Percentiles rank a stretch among this genome's conserved stretches.
Conservation (phyloP, 345 rosid species). For the Brassica juncea region DNA sequence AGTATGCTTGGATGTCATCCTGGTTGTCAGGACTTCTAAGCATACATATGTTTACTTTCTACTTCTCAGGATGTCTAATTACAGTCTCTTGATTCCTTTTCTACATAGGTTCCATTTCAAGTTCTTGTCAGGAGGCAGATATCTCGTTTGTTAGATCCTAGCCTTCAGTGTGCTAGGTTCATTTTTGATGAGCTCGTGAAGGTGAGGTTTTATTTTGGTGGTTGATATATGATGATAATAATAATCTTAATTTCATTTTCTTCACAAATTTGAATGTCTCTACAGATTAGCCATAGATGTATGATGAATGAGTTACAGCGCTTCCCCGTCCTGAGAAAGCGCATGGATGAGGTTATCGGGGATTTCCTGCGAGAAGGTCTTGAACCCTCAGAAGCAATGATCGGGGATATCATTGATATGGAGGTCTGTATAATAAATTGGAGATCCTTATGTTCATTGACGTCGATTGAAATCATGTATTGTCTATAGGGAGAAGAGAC, state of each 20-base stretch:
- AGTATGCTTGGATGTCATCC: slow-evolving; percentile 12
- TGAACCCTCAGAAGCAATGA: slow-evolving; percentile 63
- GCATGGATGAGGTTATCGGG: slow-evolving; percentile 54
- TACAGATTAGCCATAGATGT: slow-evolving; percentile 64
- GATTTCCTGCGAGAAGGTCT: slow-evolving; percentile 54
- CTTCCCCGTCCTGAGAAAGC: slow-evolving; percentile 62
- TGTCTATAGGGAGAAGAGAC: slow-evolving; percentile 2
- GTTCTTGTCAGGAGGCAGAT: slow-evolving; percentile 67
- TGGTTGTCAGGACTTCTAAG: slow-evolving; percentile 23
- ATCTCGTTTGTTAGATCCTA: slow-evolving; percentile 61
- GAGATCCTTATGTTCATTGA: slow-evolving; percentile 7
- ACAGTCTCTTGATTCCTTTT: neutral
- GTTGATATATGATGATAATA: slow-evolving; percentile 30
- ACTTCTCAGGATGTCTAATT: neutral
- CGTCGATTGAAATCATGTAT: slow-evolving; percentile 1
- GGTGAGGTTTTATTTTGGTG: slow-evolving; percentile 52
- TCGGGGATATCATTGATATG: slow-evolving; percentile 57
- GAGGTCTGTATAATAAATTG: slow-evolving; percentile 48
- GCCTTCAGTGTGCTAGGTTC: slow-evolving; percentile 68
- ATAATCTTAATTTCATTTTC: neutral
- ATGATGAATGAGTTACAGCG: slow-evolving; percentile 53
- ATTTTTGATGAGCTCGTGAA: slow-evolving; percentile 65
- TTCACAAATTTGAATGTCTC: slow-evolving; percentile 15
- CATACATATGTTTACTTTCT: slow-evolving; percentile 9
- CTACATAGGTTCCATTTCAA: slow-evolving; percentile 68